Percentiles rank a stretch among this genome's conserved stretches.
Evolutionary conservation across 1,284 basidiomycete genomes (phyloP).

Genomic region (Fomes fomentarius): DNA sequence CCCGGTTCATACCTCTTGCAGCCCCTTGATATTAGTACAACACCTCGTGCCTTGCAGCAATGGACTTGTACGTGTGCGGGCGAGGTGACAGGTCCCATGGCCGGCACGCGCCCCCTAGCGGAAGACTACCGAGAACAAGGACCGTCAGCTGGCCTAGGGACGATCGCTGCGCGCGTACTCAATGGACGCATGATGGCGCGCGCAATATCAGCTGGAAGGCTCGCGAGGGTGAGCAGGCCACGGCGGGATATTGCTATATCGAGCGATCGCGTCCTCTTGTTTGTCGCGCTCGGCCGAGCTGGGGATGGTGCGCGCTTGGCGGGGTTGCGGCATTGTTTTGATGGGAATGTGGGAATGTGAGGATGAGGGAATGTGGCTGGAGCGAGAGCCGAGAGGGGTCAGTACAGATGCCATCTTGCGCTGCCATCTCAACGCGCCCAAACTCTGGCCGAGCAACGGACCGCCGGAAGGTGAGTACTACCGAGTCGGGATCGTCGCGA

Average conservation of each 20-base stretch:
- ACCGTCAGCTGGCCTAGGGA: no score
- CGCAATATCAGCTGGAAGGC: background rate
- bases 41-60: no score
- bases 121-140: no score
- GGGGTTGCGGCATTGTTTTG: background rate
- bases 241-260: background rate
- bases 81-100: no score
- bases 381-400: no score
- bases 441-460: no score
- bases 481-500: background rate
- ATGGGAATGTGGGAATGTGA: background rate
- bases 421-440: background rate
- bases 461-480: background rate
- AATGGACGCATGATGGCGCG: background rate
- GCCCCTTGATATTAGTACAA: no score
- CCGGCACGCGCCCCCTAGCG: no score
- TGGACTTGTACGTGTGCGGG: no score
- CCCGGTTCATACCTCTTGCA: no score
- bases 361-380: background rate
- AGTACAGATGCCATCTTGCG: slow-evolving; percentile 1
- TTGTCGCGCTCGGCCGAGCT: background rate
- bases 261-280: background rate
- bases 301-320: background rate
- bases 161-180: no score
- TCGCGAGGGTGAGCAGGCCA: no score